A percentile compares a stretch with the other conserved stretches of the same genome.
Conservation (phyloP, 192 early-diverging fungal genomes). For the Coemansia sp. region DNA sequence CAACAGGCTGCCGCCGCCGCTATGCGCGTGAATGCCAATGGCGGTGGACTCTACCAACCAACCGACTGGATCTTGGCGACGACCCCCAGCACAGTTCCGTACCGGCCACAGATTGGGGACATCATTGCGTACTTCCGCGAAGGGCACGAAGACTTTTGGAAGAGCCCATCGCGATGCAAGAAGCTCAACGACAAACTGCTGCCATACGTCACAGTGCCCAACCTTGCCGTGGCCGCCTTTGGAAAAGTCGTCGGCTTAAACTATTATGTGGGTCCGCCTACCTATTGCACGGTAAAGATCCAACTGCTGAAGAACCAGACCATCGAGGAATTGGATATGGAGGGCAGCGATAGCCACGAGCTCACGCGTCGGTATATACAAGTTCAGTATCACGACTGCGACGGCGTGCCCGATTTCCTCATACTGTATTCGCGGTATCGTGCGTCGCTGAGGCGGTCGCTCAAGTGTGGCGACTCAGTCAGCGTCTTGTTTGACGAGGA, state of each 20-base stretch:
- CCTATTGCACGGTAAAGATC: conserved; percentile 62
- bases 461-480: conserved; percentile 57
- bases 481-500: conserved; percentile 68
- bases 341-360: conserved; percentile 27
- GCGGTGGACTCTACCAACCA: conserved; percentile 20
- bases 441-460: conserved; percentile 53
- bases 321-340: conserved; percentile 50
- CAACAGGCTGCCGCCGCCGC: background rate
- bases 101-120: conserved; percentile 65
- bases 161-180: conserved; percentile 38
- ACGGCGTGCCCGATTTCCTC: conserved; percentile 69
- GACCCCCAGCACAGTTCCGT: conserved; percentile 52
- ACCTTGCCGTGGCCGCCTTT: conserved; percentile 56
- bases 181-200: conserved; percentile 50
- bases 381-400: conserved; percentile 72
- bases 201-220: conserved; percentile 45
- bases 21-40: background rate
- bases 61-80: conserved; percentile 58
- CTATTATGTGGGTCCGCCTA: conserved; percentile 70
- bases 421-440: conserved; percentile 65
- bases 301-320: conserved; percentile 43
- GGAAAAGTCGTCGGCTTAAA: conserved; percentile 57
- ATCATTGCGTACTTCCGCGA: conserved; percentile 58
- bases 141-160: conserved; percentile 62
- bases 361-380: conserved; percentile 35